These are phyloP conservation scores for Fusarium sororula DNA, from an alignment of 2,329 filamentous ascomycete species.

Conservation along the genomic window DNA sequence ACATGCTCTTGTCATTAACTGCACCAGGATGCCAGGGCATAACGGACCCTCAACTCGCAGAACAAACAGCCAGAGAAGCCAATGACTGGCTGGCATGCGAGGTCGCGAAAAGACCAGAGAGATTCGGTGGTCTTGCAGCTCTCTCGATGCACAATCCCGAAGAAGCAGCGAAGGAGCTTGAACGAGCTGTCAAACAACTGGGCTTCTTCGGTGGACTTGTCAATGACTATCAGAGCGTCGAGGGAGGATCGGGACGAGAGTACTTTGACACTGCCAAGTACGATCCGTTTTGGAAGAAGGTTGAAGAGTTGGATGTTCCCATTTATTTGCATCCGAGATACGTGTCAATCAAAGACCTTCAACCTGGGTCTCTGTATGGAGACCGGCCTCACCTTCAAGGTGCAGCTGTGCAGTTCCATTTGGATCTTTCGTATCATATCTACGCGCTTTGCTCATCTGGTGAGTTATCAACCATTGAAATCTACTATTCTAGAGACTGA, in stretches of 20 bases:
- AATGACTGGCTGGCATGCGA: slow-evolving; percentile 3
- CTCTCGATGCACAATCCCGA: slow-evolving; percentile 10
- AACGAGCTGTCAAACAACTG: background rate
- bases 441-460: slow-evolving; percentile 22
- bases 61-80: background rate
- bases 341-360: background rate
- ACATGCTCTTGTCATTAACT: slow-evolving; percentile 19
- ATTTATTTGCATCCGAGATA: slow-evolving; percentile 23
- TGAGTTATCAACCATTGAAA: no score
- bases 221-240: slow-evolving; percentile 14
- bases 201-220: slow-evolving; percentile 3
- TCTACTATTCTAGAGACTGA: no score
- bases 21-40: slow-evolving; percentile 11
- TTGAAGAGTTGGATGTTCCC: slow-evolving; percentile 2
- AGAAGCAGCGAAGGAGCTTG: slow-evolving; percentile 1
- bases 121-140: slow-evolving; percentile 2
- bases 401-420: slow-evolving; percentile 4
- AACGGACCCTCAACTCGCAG: background rate
- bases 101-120: background rate
- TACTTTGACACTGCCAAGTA: slow-evolving; percentile 11
- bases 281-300: slow-evolving; percentile 8
- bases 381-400: slow-evolving; percentile 5
- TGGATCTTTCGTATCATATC: slow-evolving; percentile 13
- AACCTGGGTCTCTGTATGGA: background rate
- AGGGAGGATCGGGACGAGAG: background rate